Evolutionary conservation across 352 stramenopile species (phyloP), one percentile per base, ranked within the genome.

Genomic region (Blastocystis sp.): DNA sequence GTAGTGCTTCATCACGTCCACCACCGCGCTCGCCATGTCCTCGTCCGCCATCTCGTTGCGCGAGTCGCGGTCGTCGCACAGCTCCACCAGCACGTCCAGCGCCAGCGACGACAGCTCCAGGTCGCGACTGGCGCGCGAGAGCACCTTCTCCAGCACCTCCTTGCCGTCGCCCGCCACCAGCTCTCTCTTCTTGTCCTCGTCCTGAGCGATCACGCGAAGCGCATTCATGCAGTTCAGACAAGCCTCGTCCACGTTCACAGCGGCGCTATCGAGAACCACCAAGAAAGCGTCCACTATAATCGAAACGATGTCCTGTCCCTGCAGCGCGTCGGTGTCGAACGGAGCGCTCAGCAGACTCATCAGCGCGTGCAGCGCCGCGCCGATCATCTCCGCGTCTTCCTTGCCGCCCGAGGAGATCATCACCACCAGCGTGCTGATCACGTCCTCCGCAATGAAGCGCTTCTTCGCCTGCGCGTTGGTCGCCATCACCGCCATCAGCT

Each of bases 401-500:
- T 63, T 63, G 35, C 66, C 74, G 51, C 55, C 31, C 31, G 50
- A 9, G 21, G 45, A 59, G 74, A 69, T 51, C 74, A 69, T 41
- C 45, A 67, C 3, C 51, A 69, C 33, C 74, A 69, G 61, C 37
- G 55, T 69, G 37, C n/a, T 67, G 3, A 69, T 31, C 74, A 67
- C 50, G 37, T 67, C 74, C 50, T 85, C 74, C 3, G 67, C 37
- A 12, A 85, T 13, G 26, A 85, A 33, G 4, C 35, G n/a, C 21
- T 29, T 62, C 31, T 63, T 62, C 74, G 55, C 74, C 59, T 69
- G n/a, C 19, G 74, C n/a, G 33, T 69, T 67, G 21, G n/a, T 37
- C 74, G 74, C 19, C 74, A 85, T 45, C 74, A 62, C 74, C 24
- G 26, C 45, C 19, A 85, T 16, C 74, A 85, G 51, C 74, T 85